Evolutionary conservation across 345 rosid species (phyloP).

Genomic region (Brassica nigra): DNA sequence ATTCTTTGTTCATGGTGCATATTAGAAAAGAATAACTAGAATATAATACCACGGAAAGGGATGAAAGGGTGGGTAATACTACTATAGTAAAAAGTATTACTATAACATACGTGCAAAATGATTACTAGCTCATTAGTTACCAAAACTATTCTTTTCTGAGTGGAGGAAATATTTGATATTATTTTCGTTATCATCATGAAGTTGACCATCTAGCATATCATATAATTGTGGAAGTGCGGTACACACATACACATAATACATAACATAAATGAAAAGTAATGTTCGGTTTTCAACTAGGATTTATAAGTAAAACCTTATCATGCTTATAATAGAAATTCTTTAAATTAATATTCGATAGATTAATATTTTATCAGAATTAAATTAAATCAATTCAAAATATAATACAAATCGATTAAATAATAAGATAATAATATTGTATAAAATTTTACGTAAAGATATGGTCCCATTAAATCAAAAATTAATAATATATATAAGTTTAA

Average conservation of each 20-base stretch:
- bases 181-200: slow-evolving; percentile 37
- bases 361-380: too few species aligned
- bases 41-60: slow-evolving; percentile 15
- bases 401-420: too few species aligned
- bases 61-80: slow-evolving; percentile 20
- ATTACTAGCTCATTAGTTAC: slow-evolving; percentile 33
- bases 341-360: too few species aligned
- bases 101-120: slow-evolving; percentile 32
- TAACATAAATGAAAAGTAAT: neutral
- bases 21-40: neutral
- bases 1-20: slow-evolving; percentile 19
- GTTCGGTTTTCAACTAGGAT: slow-evolving; percentile 11
- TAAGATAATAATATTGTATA: too few species aligned
- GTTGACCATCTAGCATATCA: slow-evolving; percentile 32
- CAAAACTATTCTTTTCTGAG: slow-evolving; percentile 24
- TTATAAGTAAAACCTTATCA: neutral
- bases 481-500: too few species aligned
- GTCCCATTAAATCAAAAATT: too few species aligned
- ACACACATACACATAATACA: slow-evolving; percentile 15
- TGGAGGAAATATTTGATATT: slow-evolving; percentile 34
- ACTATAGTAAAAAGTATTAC: slow-evolving; percentile 23
- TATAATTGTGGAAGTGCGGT: slow-evolving; percentile 36
- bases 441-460: too few species aligned
- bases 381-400: too few species aligned
- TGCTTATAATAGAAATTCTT: too few species aligned